Evolutionary conservation across 257 asterid species (phyloP).

Genomic region (Solanum habrochaites): DNA sequence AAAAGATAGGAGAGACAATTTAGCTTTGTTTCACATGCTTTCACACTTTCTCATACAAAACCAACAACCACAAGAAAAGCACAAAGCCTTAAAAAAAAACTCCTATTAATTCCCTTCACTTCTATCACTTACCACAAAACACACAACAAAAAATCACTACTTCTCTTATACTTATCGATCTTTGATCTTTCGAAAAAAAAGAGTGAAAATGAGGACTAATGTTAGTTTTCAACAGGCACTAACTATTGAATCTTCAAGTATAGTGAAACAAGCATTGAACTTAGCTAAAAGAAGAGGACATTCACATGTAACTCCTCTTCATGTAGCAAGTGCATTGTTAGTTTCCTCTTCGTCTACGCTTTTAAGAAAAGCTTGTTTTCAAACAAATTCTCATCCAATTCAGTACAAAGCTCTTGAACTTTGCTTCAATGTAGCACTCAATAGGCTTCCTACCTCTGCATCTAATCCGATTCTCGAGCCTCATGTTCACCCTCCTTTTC

Average conservation of each 20-base stretch:
- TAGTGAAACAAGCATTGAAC: conserved; percentile 64
- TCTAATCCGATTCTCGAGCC: conserved; percentile 42
- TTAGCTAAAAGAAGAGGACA: conserved; percentile 83
- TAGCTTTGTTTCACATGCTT: conserved; percentile 88
- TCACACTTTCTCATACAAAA: conserved; percentile 62
- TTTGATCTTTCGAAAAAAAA: background rate
- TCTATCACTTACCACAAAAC: background rate
- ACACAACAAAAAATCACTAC: background rate
- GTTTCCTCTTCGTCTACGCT: conserved; percentile 36
- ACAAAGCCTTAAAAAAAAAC: conserved; percentile 21
- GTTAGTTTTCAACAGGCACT: conserved; percentile 83
- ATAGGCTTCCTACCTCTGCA: conserved; percentile 76
- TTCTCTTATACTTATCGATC: background rate
- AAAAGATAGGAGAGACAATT: conserved; percentile 33
- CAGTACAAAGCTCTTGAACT: conserved; percentile 91
- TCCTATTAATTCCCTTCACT: conserved; percentile 25
- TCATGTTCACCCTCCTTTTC: conserved; percentile 50
- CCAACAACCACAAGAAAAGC: conserved; percentile 83
- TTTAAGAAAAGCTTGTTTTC: conserved; percentile 62
- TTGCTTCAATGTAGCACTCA: conserved; percentile 86
- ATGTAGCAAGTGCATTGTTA: conserved; percentile 76
- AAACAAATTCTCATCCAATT: conserved; percentile 75
- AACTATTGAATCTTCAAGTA: conserved; percentile 46
- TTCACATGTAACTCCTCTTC: conserved; percentile 92
- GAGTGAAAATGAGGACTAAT: conserved; percentile 39